Evolutionary conservation across 2,329 filamentous ascomycete genomes (phyloP), one percentile per base, ranked within the genome.

Genomic region (Talaromyces sp.): DNA sequence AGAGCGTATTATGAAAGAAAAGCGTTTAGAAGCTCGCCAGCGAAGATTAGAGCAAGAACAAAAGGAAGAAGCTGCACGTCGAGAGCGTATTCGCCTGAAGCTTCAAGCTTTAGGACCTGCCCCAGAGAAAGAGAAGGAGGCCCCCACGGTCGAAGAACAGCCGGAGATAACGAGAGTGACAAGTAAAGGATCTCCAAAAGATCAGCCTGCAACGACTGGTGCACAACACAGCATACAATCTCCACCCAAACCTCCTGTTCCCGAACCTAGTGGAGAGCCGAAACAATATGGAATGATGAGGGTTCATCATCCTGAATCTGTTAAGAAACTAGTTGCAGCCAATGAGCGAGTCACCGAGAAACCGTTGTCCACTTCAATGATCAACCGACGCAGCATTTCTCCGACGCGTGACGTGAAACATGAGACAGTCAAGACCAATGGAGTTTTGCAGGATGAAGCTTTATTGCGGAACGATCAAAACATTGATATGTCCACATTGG

Each of bases 251-350:
- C 81, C 81, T 37, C 82, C 81, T 36, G 77, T 83, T 25, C 81
- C 81, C 7, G 79, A 81, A 57, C 79, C 81, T 13, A 80, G 78
- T 56, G 81, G 81, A 33, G 81, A 80, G 61, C 78, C 82, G 22
- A 81, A 81, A 59, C 82, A 84, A 65, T 84, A 84, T 69, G 82
- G 82, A 43, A 79, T 84, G 79, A 84, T 84, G 78, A 84, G 83
- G 68, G 78, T 84, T 9, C 81, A 84, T 66, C 80, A 81, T 63
- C 75, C 81, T 28, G 80, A 83, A 58, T 72, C 78, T 5, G 78
- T 82, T 28, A 78, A 77, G 64, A 78, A 75, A 64, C 63, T 77
- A 41, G 69, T 72, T 45, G 66, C 70, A 46, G 68, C 70, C 25
- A 69, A 67, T 59, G 71, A 76, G 51, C 69, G 67, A 55, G 64